A percentile compares a stretch with the other conserved stretches of the same genome.
phyloP scores from a whole-genome alignment of 306 rosid genomes.

The Fragaria ananassa region DNA sequence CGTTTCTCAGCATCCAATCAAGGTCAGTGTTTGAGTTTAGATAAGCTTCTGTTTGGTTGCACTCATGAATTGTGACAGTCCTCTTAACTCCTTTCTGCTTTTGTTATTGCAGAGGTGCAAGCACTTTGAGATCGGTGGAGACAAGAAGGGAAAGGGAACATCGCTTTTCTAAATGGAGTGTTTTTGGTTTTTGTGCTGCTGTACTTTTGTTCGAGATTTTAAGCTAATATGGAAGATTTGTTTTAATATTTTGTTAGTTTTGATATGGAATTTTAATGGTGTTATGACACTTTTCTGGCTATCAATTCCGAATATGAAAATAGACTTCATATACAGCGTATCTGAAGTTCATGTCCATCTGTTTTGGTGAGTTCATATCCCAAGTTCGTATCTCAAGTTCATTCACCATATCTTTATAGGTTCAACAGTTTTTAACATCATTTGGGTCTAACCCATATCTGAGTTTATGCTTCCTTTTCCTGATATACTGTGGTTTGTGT shows the following conservation, averaged over 20 bases:
- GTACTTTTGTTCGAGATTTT: neutral
- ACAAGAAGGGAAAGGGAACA: slow-evolving; percentile 46
- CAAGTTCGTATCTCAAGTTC: too few species aligned
- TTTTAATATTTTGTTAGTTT: slow-evolving; percentile 9
- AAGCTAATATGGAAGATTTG: slow-evolving; percentile 1
- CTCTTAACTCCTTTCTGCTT: neutral
- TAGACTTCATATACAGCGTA: neutral
- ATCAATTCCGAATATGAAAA: slow-evolving; percentile 5
- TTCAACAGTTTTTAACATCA: neutral
- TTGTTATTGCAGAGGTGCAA: slow-evolving; percentile 36
- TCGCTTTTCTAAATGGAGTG: slow-evolving; percentile 29
- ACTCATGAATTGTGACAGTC: too few species aligned
- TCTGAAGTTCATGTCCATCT: neutral
- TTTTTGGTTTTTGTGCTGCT: neutral
- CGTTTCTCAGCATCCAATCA: slow-evolving; percentile 35
- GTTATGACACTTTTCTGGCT: neutral
- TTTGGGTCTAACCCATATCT: neutral
- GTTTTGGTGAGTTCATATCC: neutral
- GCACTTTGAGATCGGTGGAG: slow-evolving; percentile 44
- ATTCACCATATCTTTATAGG: neutral
- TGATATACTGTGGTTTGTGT: too few species aligned
- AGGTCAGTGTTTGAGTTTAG: slow-evolving; percentile 7
- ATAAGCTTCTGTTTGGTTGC: neutral
- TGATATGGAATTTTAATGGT: neutral
- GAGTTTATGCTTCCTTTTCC: neutral